Base-by-base conservation (phyloP, 176 grass and related monocot genomes). In the Neostapfia colusana region DNA sequence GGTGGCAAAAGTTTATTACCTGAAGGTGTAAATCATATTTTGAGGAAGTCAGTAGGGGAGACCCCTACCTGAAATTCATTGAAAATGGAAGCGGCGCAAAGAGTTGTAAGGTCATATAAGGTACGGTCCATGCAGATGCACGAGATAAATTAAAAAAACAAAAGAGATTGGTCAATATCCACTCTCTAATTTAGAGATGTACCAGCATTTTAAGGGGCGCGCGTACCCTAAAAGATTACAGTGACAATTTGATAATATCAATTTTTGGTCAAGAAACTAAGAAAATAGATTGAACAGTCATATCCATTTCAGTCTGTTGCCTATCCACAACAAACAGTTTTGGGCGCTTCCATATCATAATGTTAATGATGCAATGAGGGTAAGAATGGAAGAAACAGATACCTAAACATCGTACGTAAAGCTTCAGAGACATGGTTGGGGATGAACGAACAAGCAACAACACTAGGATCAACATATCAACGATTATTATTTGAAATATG, bases 1-100 rank as follows among this genome's bases (percentile, higher is more conserved):
- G 38, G 62, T 67, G 20, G 2, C 12, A 67, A 65, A 54, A 48
- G 28, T 27, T 34, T 74, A 11, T 28, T 67, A 44, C 74, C 85
- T 88, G 86, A 4, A 69, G 60, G 55, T 23, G 24, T 36, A 79
- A 61, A 62, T 43, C 10, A 38, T 21, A 24, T 50, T 5, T 46
- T 46, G 2, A 2, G 13, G 45, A 16, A 4, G 45, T 43, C 3
- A 3, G 13, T 0, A 48, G 31, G 31, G 31, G 31, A 31, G 31
- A 3, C 31, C 31, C 31, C 31, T 3, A 31, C 31, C 31, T 31
- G 3, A 31, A 31, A 31, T 31, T 31, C 31, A 31, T 31, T 31
- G 31, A 31, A 31, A 31, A 3, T 31, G 31, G 31, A 31, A 31
- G 31, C 31, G 31, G 31, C 3, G 3, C 31, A 31, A 31, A 3